These are phyloP conservation scores for Plasmodium berghei DNA, from an alignment of 169 alveolate species.

Conservation along the genomic window DNA sequence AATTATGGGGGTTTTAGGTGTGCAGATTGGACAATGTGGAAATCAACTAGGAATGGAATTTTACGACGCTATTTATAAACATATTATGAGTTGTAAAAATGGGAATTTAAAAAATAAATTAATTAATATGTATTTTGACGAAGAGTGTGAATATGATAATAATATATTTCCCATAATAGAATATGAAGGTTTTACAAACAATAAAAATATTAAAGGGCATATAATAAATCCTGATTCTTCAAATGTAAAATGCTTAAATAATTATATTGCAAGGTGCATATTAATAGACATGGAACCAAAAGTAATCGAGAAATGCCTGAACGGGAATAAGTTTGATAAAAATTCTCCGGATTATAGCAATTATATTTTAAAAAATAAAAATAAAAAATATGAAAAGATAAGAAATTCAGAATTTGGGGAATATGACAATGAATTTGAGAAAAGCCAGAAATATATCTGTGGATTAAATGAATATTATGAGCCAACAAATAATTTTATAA, in stretches of 20 bases:
- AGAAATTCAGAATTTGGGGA: not conserved
- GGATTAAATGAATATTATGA: constrained; percentile 70
- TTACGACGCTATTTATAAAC: constrained; percentile 26
- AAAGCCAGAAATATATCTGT: constrained; percentile 26
- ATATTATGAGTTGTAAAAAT: constrained; percentile 26
- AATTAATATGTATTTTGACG: constrained; percentile 61
- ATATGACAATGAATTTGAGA: not conserved
- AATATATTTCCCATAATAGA: constrained; percentile 62
- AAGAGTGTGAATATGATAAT: constrained; percentile 32
- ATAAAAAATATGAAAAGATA: constrained; percentile 3
- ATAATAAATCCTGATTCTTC: not conserved
- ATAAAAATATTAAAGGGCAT: not conserved
- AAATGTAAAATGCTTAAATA: constrained; percentile 15
- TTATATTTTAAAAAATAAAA: not conserved
- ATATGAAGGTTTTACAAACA: constrained; percentile 27
- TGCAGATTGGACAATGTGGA: constrained; percentile 75
- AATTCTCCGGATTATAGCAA: not conserved
- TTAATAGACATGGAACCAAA: constrained; percentile 75
- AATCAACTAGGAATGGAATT: constrained; percentile 49
- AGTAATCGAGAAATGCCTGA: constrained; percentile 61
- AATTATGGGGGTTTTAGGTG: constrained; percentile 43
- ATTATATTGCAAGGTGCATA: constrained; percentile 57
- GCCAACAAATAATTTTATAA: constrained; percentile 32
- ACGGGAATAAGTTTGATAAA: constrained; percentile 6
- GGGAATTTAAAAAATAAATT: constrained; percentile 33